Conservation (phyloP, 768 basidiomycete species). For the Saitozyma podzolica region DNA sequence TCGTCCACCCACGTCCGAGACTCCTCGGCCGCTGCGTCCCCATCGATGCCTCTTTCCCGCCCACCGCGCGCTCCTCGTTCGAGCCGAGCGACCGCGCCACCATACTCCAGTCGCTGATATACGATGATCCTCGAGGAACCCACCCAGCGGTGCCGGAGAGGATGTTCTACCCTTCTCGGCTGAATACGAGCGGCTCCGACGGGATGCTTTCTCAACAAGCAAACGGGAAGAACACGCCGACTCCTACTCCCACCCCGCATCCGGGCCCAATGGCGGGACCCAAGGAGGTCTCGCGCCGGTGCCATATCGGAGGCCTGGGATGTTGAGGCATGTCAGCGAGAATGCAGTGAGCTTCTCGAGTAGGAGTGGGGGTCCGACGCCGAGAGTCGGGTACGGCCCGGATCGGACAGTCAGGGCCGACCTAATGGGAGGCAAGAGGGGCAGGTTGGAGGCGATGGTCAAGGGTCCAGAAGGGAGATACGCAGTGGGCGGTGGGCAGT, state of each 20-base stretch:
- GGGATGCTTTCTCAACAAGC: not conserved
- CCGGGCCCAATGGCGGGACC: too few relatives aligned
- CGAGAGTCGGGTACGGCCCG: slow-evolving; percentile 2
- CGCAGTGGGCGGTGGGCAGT: slow-evolving; percentile 44
- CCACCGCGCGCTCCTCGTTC: too few relatives aligned
- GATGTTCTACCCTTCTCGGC: slow-evolving; percentile 7
- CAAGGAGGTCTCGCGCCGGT: too few relatives aligned
- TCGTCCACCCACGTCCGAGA: too few relatives aligned
- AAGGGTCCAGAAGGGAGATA: slow-evolving; percentile 32
- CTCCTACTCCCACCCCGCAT: too few relatives aligned
- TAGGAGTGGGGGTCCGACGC: slow-evolving; percentile 9
- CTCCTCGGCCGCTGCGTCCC: too few relatives aligned
- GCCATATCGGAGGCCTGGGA: slow-evolving; percentile 15
- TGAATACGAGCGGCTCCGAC: not conserved
- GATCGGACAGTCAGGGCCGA: slow-evolving; percentile 31
- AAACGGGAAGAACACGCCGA: too few relatives aligned
- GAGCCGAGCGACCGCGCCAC: too few relatives aligned
- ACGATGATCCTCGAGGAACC: slow-evolving; percentile 36
- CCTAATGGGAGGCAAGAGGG: slow-evolving; percentile 17
- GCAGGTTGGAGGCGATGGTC: slow-evolving; percentile 25
- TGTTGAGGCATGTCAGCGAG: slow-evolving; percentile 28
- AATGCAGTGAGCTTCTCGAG: slow-evolving; percentile 10
- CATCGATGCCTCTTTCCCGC: too few relatives aligned
- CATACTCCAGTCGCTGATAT: slow-evolving; percentile 22
- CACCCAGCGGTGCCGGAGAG: slow-evolving; percentile 1